Evolutionary conservation across 352 stramenopile genomes (phyloP), one percentile per base, ranked within the genome.

Genomic region (Phytophthora cryptogea): DNA sequence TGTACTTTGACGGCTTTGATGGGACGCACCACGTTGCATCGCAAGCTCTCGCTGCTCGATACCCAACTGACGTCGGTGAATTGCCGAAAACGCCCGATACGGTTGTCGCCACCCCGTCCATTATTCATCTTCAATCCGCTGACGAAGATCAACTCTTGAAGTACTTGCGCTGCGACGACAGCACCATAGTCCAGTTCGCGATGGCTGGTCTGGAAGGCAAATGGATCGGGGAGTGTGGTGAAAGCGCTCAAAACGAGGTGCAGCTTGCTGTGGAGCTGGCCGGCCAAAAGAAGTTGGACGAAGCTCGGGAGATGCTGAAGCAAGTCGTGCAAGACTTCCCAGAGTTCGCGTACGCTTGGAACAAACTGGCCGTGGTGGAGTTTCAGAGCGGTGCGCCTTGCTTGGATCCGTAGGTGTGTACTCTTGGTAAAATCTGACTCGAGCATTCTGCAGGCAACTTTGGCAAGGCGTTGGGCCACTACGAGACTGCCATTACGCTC

Each of bases 1-100:
- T 93, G 20, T 88, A 88, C 54, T 95, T 95, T 54, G 86, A 95
- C 54, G 72, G 80, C 3, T 95, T 90, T 49, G 66, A 72, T 27
- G 52, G 74, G 45, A 80, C 75, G 1, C 74, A 76, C 8, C 78
- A 95, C 46, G 46, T 85, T n/a, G 72, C 79, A 9, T 95, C 79
- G n/a, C 41, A 56, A 23, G 62, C 83, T 37, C 65, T 95, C n/a
- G 78, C 78, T 11, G 66, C 63, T 48, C 70, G 76, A 8, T 95
- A 78, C 45, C 86, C 84, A 4, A 72, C 82, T 30, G 84, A 93
- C 52, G 54, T 71, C 16, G 26, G 52, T 54, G 26, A 16, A 4
- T 62, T 66, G 39, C 11, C 28, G 14, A 39, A 55, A 37, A 20
- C 42, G 10, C 5, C 47, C 4, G 35, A 57, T 37, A 20, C 32